phyloP scores from a whole-genome alignment of 208 protist genomes.

The Blechomonas ayalai region DNA sequence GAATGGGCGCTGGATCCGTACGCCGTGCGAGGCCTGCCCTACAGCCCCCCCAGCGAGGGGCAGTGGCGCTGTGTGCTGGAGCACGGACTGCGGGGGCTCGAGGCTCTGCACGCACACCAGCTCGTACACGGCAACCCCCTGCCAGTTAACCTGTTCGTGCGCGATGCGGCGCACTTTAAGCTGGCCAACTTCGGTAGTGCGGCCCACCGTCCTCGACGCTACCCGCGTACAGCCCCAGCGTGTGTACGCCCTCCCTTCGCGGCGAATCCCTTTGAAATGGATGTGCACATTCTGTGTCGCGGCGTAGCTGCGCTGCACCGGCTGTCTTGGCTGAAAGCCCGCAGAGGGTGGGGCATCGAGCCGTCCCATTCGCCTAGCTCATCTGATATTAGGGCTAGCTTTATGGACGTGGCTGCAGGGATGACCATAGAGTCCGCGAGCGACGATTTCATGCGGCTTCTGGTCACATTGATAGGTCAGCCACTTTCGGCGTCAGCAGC shows the following conservation, averaged over 20 bases:
- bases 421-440: too few species aligned
- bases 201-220: conserved; percentile 10
- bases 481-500: too few species aligned
- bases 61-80: conserved; percentile 23
- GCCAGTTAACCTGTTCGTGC: conserved; percentile 29
- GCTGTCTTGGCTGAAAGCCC: too few species aligned
- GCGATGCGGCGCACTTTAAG: conserved; percentile 22
- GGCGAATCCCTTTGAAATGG: conserved; percentile 16
- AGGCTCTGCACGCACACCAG: conserved; percentile 25
- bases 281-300: conserved; percentile 17
- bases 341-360: too few species aligned
- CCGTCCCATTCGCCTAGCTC: too few species aligned
- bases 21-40: conserved; percentile 1
- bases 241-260: too few species aligned
- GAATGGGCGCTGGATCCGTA: conserved; percentile 27
- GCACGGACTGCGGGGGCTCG: conserved; percentile 33
- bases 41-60: conserved; percentile 1
- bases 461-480: too few species aligned
- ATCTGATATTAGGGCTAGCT: too few species aligned
- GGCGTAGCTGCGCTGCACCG: conserved; percentile 12
- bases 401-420: too few species aligned
- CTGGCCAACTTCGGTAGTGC: conserved; percentile 49
- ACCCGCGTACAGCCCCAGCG: conserved; percentile 10
- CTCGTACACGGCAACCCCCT: conserved; percentile 56
- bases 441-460: too few species aligned